Evolutionary conservation across 352 stramenopile genomes (phyloP), one percentile per base, ranked within the genome.

Genomic region (Phytophthora syringae): DNA sequence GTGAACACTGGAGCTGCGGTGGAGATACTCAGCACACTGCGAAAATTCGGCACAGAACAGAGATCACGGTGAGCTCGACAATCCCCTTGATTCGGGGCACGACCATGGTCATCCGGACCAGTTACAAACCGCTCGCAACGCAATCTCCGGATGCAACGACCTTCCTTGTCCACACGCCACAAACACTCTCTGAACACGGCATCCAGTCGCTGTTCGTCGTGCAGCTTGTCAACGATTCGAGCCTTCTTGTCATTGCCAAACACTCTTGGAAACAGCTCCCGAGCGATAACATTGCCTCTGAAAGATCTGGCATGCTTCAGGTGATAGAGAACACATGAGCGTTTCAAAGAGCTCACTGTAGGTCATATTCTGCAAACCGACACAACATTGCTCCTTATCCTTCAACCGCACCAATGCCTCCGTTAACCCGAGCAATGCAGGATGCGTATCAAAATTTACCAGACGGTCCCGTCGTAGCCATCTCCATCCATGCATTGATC

Each of bases 311-410:
- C 77, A 91, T 7, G 84, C 78, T 42, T 90, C 72, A 0, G 65
- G 39, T 2, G 83, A 92, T 39, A 92, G 56, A 9, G 79, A 74
- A 9, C 73, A 71, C 80, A 92, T 87, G 53, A 93, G 93, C 4
- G 67, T 54, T 56, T 94, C 82, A 13, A 94, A 64, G 21, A 77
- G 71, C 27, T 81, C 64, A 34, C 71, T 91, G 61, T 91, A 92
- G 18, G 51, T 73, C 86, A 94, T 94, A 61, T 94, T 94, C 65
- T 94, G 86, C 53, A 91, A 61, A 0, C 86, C 86, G 7, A 94
- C 84, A 7, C 86, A 82, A 22, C 86, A 84, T 3, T 78, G 69
- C 45, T 93, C 77, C 60, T 94, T 94, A 45, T 93, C 79, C 45
- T 91, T 93, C 11, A 89, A 64, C n/a, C 70, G 73, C 21, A 88